These are phyloP conservation scores for Penicillium crystallinum DNA, from an alignment of 495 filamentous ascomycete genomes.

Conservation along the genomic window DNA sequence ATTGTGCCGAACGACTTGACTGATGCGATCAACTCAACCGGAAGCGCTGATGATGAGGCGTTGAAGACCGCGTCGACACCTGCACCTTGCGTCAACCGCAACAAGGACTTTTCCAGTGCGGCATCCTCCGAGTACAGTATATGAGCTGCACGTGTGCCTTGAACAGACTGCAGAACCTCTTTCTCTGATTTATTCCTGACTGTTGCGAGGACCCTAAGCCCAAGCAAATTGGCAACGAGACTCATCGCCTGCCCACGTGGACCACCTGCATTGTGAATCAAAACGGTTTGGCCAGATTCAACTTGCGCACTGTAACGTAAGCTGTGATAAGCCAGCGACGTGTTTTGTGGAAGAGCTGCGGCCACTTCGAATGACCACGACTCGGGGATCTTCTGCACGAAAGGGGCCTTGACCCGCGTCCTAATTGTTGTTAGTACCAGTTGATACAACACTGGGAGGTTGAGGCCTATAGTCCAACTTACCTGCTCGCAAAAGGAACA, in stretches of 20 bases:
- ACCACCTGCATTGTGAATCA: background rate
- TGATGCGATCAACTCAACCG: constrained; percentile 6
- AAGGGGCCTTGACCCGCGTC: background rate
- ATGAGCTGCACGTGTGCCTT: background rate
- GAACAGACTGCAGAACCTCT: background rate
- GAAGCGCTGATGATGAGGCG: constrained; percentile 29
- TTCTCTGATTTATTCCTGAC: background rate
- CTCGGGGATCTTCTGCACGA: background rate
- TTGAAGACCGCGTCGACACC: constrained; percentile 44
- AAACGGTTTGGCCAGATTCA: background rate
- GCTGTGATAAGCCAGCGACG: background rate
- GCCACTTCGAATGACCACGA: background rate
- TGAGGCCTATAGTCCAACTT: background rate
- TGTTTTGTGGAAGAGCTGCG: background rate
- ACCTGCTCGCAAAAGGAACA: background rate
- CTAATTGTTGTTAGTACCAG: background rate
- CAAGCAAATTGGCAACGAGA: background rate
- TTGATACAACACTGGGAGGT: background rate
- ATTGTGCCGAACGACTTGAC: constrained; percentile 3
- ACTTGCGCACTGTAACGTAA: background rate
- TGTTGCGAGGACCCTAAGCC: background rate
- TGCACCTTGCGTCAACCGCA: constrained; percentile 38
- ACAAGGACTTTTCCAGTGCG: constrained; percentile 35
- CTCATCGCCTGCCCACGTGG: background rate
- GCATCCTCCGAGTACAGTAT: constrained; percentile 31